Conservation (phyloP, 2,329 filamentous ascomycete species). For the Capronia epimyces region DNA sequence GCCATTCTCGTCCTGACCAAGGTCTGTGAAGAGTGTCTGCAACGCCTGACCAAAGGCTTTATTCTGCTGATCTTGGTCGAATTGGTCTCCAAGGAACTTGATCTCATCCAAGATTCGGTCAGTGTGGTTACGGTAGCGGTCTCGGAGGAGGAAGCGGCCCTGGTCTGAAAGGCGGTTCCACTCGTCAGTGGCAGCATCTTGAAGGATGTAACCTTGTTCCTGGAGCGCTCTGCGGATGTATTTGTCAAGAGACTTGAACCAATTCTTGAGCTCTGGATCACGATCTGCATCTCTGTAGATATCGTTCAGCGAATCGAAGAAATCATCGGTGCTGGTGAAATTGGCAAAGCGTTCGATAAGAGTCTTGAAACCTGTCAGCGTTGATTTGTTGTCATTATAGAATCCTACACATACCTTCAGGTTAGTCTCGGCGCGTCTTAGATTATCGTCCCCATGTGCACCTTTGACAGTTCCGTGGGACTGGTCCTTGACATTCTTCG, state of each 20-base stretch:
- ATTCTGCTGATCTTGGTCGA: slow-evolving; percentile 83
- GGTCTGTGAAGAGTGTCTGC: slow-evolving; percentile 78
- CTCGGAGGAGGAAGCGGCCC: slow-evolving; percentile 77
- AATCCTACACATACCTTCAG: slow-evolving; percentile 58
- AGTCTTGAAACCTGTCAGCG: slow-evolving; percentile 57
- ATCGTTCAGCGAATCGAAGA: slow-evolving; percentile 76
- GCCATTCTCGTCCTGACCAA: slow-evolving; percentile 81
- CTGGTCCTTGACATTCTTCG: slow-evolving; percentile 59
- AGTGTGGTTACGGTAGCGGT: slow-evolving; percentile 81
- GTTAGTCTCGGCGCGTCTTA: slow-evolving; percentile 70
- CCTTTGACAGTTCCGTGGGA: slow-evolving; percentile 65
- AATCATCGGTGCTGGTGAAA: slow-evolving; percentile 77
- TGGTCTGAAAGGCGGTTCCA: slow-evolving; percentile 83
- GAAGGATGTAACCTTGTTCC: slow-evolving; percentile 85
- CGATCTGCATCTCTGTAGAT: slow-evolving; percentile 83
- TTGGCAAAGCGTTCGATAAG: slow-evolving; percentile 95
- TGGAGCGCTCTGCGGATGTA: slow-evolving; percentile 80
- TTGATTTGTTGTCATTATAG: slow-evolving; percentile 35
- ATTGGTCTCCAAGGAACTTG: slow-evolving; percentile 84
- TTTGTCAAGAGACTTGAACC: slow-evolving; percentile 73
- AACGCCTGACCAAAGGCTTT: slow-evolving; percentile 68
- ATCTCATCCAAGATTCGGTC: slow-evolving; percentile 82
- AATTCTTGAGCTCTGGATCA: slow-evolving; percentile 78
- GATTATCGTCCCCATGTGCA: slow-evolving; percentile 57
- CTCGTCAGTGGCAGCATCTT: slow-evolving; percentile 70